Percentiles rank a stretch among this genome's conserved stretches.
Evolutionary conservation across 2,329 filamentous ascomycete genomes (phyloP).

Genomic region (Epichloe baconii): DNA sequence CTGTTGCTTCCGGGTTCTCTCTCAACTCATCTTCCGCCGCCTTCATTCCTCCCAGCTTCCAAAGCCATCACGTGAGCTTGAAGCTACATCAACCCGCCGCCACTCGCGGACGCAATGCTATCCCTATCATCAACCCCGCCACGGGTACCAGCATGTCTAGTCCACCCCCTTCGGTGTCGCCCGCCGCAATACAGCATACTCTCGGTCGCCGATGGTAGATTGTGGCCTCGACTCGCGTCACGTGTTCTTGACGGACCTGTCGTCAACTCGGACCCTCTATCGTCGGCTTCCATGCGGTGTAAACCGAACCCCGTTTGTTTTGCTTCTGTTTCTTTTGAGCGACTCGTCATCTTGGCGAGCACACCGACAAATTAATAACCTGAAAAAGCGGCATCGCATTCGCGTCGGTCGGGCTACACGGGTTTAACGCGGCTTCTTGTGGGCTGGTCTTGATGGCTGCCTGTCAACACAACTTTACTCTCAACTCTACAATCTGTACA

Average conservation of each 20-base stretch:
- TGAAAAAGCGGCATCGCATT: constrained; percentile 24
- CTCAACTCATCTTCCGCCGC: constrained; percentile 54
- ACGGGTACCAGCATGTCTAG: constrained; percentile 82
- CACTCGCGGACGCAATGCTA: constrained; percentile 83
- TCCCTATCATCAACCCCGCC: constrained; percentile 92
- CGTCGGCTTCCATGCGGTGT: constrained; percentile 23
- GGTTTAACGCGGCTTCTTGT: constrained; percentile 7
- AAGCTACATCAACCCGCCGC: constrained; percentile 88
- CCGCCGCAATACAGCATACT: constrained; percentile 45
- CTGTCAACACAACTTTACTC: constrained; percentile 14
- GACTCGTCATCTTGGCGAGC: constrained; percentile 39
- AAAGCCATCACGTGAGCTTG: constrained; percentile 50
- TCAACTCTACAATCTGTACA: constrained; percentile 25
- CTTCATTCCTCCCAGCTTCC: constrained; percentile 52
- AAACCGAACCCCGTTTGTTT: constrained; percentile 16
- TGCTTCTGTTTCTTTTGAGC: constrained; percentile 9
- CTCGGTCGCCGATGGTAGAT: constrained; percentile 42
- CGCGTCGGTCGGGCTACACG: constrained; percentile 3
- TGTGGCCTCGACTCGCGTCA: constrained; percentile 10
- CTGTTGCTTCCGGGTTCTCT: constrained; percentile 66
- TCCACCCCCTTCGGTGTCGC: constrained; percentile 62
- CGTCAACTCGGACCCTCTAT: constrained; percentile 20
- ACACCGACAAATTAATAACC: constrained; percentile 21
- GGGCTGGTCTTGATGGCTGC: constrained; percentile 12
- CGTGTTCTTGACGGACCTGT: constrained; percentile 21